Evolutionary conservation across 352 stramenopile genomes (phyloP).

Genomic region (Pseudoperonospora humuli): DNA sequence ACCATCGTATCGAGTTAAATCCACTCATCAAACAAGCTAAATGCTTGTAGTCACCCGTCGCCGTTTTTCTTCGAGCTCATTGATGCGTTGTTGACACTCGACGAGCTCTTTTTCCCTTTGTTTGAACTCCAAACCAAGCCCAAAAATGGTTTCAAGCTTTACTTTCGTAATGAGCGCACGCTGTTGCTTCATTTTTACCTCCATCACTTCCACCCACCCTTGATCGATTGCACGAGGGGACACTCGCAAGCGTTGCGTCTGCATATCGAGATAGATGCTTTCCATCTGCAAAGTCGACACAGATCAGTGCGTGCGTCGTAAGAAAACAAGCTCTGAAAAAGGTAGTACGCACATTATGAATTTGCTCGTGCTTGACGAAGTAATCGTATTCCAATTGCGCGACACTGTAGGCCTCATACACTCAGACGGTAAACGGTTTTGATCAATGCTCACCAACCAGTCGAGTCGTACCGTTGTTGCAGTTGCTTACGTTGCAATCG

Average conservation of each 20-base stretch:
- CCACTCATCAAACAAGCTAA: too few species aligned
- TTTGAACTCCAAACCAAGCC: constrained; percentile 46
- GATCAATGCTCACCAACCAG: not conserved
- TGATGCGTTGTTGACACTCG: constrained; percentile 28
- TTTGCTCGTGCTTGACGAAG: constrained; percentile 44
- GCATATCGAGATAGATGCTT: constrained; percentile 76
- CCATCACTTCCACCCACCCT: constrained; percentile 79
- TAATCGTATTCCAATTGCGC: constrained; percentile 60
- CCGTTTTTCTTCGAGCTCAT: constrained; percentile 36
- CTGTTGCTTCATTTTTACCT: constrained; percentile 59
- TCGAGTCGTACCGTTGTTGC: constrained; percentile 38
- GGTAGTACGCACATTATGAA: constrained; percentile 49
- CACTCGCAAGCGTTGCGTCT: constrained; percentile 59
- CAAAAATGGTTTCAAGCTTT: constrained; percentile 57
- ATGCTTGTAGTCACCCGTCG: constrained; percentile 26
- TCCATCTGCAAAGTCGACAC: constrained; percentile 39
- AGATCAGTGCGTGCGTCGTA: too few species aligned
- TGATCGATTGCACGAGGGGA: constrained; percentile 72
- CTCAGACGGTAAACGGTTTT: not conserved
- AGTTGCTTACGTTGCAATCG: constrained; percentile 51
- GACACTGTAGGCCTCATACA: constrained; percentile 26
- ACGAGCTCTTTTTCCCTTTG: constrained; percentile 38
- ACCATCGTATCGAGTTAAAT: not conserved
- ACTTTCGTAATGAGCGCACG: constrained; percentile 46
- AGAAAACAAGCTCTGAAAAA: too few species aligned